phyloP scores from a whole-genome alignment of 1,139 yeast species.

The Yamadazyma mexicana region DNA sequence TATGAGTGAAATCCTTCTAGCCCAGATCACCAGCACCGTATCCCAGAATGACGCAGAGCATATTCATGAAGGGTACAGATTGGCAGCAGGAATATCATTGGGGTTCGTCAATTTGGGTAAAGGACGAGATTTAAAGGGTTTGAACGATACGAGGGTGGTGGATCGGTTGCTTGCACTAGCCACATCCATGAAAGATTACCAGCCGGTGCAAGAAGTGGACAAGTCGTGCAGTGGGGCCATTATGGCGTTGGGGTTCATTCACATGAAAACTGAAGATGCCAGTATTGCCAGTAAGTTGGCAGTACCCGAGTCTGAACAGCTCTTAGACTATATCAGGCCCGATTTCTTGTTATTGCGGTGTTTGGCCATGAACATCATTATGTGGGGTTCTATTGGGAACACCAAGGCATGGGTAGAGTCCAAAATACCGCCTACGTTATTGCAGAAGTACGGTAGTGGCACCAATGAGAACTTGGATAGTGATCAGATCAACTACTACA shows the following conservation, averaged over 20 bases:
- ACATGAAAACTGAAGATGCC: slow-evolving; percentile 62
- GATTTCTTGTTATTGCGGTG: slow-evolving; percentile 72
- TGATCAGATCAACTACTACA: slow-evolving; percentile 63
- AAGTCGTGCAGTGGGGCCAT: slow-evolving; percentile 82
- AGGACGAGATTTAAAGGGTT: slow-evolving; percentile 63
- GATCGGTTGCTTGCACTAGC: slow-evolving; percentile 65
- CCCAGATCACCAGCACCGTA: slow-evolving; percentile 62
- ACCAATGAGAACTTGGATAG: slow-evolving; percentile 43
- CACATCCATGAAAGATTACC: slow-evolving; percentile 65
- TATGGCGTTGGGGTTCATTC: slow-evolving; percentile 73
- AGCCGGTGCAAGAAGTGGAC: slow-evolving; percentile 63
- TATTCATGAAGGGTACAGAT: slow-evolving; percentile 78
- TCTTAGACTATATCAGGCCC: slow-evolving; percentile 76
- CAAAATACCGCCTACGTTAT: slow-evolving; percentile 52
- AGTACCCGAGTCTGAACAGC: slow-evolving; percentile 61
- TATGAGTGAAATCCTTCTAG: slow-evolving; percentile 78
- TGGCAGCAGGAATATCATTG: slow-evolving; percentile 85
- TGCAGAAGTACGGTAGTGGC: slow-evolving; percentile 25
- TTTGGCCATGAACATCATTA: slow-evolving; percentile 66
- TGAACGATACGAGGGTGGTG: slow-evolving; percentile 70
- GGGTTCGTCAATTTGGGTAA: slow-evolving; percentile 87
- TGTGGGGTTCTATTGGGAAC: slow-evolving; percentile 69
- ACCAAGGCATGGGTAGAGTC: slow-evolving; percentile 60
- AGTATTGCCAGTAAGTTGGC: slow-evolving; percentile 64
- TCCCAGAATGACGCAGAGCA: slow-evolving; percentile 56